Evolutionary conservation across 202 grass and related monocot genomes (phyloP).

Genomic region (Eragrostis tef): DNA sequence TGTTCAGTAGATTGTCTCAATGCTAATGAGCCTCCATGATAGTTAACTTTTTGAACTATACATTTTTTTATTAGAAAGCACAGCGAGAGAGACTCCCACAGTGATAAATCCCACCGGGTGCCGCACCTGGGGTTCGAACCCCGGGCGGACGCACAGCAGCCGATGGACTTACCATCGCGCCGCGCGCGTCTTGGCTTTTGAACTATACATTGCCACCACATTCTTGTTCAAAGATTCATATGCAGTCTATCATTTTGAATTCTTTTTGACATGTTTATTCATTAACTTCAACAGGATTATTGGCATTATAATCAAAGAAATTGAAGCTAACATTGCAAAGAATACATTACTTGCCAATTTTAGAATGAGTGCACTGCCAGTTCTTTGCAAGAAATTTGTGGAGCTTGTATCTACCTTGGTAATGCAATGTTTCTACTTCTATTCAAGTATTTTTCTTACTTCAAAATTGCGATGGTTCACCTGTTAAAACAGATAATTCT

Average conservation of each 20-base stretch:
- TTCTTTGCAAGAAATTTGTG: constrained; percentile 89
- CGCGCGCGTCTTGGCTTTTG: too few species aligned
- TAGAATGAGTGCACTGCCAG: constrained; percentile 80
- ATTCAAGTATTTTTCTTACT: constrained; percentile 36
- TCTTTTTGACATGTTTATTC: constrained; percentile 44
- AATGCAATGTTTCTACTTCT: constrained; percentile 47
- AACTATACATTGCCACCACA: constrained; percentile 13
- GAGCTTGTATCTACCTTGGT: constrained; percentile 93
- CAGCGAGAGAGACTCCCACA: too few species aligned
- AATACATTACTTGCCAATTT: constrained; percentile 95
- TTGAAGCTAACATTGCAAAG: constrained; percentile 81
- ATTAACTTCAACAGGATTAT: constrained; percentile 79
- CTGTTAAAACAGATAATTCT: background rate
- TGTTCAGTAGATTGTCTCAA: constrained; percentile 10
- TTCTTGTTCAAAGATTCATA: constrained; percentile 26
- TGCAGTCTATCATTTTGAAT: constrained; percentile 12
- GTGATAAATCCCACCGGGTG: too few species aligned
- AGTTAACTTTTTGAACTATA: constrained; percentile 26
- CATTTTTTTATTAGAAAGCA: too few species aligned
- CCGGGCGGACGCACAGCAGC: too few species aligned
- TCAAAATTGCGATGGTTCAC: constrained; percentile 29
- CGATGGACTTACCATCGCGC: too few species aligned
- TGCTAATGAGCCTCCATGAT: constrained; percentile 33
- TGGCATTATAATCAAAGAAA: constrained; percentile 93
- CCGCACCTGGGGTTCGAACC: too few species aligned